Percentiles rank a stretch among this genome's conserved stretches.
phyloP scores from a whole-genome alignment of 108 stramenopile genomes.

The Nitzschia sp. region DNA sequence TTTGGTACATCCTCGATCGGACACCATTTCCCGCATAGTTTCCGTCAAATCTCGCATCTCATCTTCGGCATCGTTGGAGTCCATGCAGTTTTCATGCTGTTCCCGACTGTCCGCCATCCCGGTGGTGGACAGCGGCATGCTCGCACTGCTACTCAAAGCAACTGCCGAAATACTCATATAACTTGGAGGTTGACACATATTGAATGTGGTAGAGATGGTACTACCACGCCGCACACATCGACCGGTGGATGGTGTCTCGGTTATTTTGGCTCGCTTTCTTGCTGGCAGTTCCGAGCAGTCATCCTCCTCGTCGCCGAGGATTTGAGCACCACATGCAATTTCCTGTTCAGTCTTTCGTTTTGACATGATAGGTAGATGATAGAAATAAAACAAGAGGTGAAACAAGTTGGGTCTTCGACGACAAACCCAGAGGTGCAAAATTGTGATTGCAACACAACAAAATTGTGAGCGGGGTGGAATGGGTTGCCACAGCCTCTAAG shows the following conservation, averaged over 20 bases:
- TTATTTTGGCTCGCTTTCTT: background rate
- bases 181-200: background rate
- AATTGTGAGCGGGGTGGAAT: constrained; percentile 1
- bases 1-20: background rate
- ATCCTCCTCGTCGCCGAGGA: background rate
- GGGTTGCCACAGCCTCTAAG: too few relatives aligned
- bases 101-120: background rate
- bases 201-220: background rate
- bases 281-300: background rate
- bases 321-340: background rate
- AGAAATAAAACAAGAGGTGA: background rate
- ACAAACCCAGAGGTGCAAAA: background rate
- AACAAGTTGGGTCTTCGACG: background rate
- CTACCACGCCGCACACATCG: background rate
- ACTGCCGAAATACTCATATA: background rate
- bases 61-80: background rate
- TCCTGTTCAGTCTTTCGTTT: background rate
- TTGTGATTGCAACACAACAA: background rate
- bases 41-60: background rate
- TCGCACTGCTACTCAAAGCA: background rate
- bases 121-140: background rate
- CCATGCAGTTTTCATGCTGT: background rate
- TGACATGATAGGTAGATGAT: background rate
- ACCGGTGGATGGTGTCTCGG: background rate
- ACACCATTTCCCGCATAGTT: background rate